Conservation (phyloP, 495 filamentous ascomycete genomes). For the Penicillium verhagenii region DNA sequence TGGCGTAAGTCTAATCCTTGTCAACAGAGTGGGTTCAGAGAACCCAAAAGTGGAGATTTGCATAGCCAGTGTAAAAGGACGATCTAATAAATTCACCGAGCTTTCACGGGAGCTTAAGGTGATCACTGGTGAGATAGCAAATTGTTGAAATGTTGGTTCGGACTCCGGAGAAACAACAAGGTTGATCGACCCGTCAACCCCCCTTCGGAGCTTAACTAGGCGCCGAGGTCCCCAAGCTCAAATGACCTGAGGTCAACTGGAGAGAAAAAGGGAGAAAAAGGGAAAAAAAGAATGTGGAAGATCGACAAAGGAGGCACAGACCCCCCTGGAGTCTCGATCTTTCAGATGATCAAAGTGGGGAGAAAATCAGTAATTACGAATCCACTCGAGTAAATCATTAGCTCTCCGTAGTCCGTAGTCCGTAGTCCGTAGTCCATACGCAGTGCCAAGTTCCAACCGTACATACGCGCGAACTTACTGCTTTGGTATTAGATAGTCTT, state of each 20-base stretch:
- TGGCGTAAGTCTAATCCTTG: slow-evolving; percentile 24
- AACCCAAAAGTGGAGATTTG: slow-evolving; percentile 14
- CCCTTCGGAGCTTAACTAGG: slow-evolving; percentile 25
- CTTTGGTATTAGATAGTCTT: no score
- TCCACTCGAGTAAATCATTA: background rate
- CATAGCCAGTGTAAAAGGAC: background rate
- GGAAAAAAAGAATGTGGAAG: slow-evolving; percentile 3
- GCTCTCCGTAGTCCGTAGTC: no score
- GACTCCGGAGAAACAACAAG: background rate
- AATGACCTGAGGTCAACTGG: background rate
- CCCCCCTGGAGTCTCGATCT: slow-evolving; percentile 10
- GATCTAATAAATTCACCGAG: background rate
- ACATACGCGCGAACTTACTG: no score
- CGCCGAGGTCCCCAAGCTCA: slow-evolving; percentile 1
- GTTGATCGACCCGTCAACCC: slow-evolving; percentile 13
- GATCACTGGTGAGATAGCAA: no score
- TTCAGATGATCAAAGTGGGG: background rate
- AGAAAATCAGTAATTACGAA: background rate
- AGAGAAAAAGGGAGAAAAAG: background rate
- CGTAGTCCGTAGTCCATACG: no score
- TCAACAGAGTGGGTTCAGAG: slow-evolving; percentile 16
- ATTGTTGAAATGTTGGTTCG: background rate
- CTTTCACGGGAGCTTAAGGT: no score
- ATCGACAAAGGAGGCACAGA: slow-evolving; percentile 17
- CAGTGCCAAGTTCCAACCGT: no score